These are phyloP conservation scores for Dillenia turbinata DNA, from an alignment of 164 flowering plant genomes.

Conservation along the genomic window DNA sequence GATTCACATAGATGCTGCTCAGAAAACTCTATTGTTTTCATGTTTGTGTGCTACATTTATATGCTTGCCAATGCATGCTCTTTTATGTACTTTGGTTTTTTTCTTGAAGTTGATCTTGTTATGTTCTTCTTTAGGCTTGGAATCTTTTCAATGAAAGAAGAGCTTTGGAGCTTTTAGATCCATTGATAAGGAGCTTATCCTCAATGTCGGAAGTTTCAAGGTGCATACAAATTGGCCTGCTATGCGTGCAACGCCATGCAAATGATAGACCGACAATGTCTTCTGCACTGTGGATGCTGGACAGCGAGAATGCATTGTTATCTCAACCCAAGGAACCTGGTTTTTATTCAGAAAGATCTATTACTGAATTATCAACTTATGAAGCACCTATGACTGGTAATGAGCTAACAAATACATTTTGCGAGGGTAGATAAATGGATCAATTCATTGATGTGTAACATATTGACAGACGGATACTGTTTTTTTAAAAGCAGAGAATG, in stretches of 20 bases:
- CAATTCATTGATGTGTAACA: too few species aligned
- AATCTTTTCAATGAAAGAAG: background rate
- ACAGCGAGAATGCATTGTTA: background rate
- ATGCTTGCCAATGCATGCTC: too few species aligned
- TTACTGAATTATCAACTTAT: too few species aligned
- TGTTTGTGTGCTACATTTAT: too few species aligned
- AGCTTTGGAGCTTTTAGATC: background rate
- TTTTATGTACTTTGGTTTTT: background rate
- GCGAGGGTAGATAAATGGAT: too few species aligned
- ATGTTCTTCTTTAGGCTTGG: background rate
- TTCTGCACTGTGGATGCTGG: background rate
- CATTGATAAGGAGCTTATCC: background rate
- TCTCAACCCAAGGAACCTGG: background rate
- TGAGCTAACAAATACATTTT: too few species aligned
- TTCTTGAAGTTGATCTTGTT: background rate
- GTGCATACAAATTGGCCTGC: background rate
- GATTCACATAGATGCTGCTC: too few species aligned
- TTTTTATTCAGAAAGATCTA: background rate
- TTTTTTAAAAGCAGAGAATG: too few species aligned
- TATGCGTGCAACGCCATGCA: background rate
- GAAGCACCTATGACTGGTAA: too few species aligned
- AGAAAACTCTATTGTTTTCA: too few species aligned
- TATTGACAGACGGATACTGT: too few species aligned
- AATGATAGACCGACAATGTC: background rate
- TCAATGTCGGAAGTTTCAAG: background rate